Evolutionary conservation across 345 rosid genomes (phyloP).

Genomic region (Cardamine occulta): DNA sequence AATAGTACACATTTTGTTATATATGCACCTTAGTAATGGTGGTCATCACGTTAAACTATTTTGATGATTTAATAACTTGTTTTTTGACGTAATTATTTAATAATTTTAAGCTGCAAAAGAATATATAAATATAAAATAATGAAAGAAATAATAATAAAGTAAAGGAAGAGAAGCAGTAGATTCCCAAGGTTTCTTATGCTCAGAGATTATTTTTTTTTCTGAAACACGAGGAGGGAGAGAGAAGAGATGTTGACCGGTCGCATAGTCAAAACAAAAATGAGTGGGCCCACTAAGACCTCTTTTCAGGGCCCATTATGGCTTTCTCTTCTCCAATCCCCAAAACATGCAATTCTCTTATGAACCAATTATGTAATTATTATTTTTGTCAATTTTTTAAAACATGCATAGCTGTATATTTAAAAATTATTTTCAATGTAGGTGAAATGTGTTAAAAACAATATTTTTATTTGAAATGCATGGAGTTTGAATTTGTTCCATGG

Average conservation of each 20-base stretch:
- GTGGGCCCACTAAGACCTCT: constrained; percentile 38
- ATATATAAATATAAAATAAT: neutral
- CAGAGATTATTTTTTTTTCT: constrained; percentile 23
- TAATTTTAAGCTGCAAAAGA: constrained; percentile 23
- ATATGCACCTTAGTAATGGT: constrained; percentile 19
- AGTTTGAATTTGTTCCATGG: neutral
- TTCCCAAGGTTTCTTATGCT: constrained; percentile 50
- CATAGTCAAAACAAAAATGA: constrained; percentile 37
- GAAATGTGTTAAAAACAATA: neutral
- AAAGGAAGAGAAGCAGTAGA: constrained; percentile 24
- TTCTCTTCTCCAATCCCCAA: constrained; percentile 41
- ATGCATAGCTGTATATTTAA: neutral
- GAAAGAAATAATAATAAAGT: neutral
- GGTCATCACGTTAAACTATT: constrained; percentile 17
- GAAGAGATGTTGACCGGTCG: constrained; percentile 56
- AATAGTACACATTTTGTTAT: constrained; percentile 8
- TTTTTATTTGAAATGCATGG: neutral
- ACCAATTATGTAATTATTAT: neutral
- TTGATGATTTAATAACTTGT: neutral
- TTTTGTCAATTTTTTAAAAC: neutral
- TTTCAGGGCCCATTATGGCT: constrained; percentile 39
- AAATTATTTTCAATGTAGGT: neutral
- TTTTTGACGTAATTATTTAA: neutral
- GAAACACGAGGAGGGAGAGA: constrained; percentile 32
- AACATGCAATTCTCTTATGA: constrained; percentile 21